Evolutionary conservation across 441 rosid species (phyloP), one percentile per base, ranked within the genome.

Genomic region (Adansonia grandidieri): DNA sequence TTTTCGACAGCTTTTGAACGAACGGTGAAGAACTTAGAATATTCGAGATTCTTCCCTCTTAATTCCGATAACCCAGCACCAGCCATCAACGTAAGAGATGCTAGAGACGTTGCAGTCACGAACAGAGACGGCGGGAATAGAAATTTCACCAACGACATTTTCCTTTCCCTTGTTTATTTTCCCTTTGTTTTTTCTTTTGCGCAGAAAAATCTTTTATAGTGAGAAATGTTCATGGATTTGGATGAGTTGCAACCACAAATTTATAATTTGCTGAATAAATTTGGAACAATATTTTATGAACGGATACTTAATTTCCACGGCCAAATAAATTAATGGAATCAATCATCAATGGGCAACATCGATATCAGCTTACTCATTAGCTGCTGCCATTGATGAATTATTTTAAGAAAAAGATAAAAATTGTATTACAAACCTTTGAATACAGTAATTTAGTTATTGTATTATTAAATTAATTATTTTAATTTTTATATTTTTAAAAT

Each of bases 1-100:
- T 71, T 57, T n/a, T 22, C 17, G 6, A 15, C 15, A 70, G 51
- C 61, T 5, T 74, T 11, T 2, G 75, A 62, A 15, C 44, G 73
- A 17, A 14, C 8, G 45, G 73, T 81, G 73, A 79, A 73, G 85
- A 93, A 95, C 80, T 91, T 95, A 4, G 97, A 95, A 80, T 93
- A 93, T 54, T 87, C 84, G 47, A 89, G 3, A 71, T 89, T 87
- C n/a, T 80, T 85, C 8, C 98, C 99, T 80, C 77, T 79, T 0
- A 74, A 47, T 86, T 95, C 99, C 3, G 85, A 83, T 72, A 88
- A 77, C 5, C 93, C 93, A 22, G 28, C 6, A n/a, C 7, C 54
- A 5, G 50, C 63, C 63, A 71, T 32, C 14, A 8, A 1, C 1
- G 75, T 53, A 17, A 32, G 54, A 1, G 50, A 32, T 53, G 8